Percentiles rank a stretch among this genome's conserved stretches.
Conservation (phyloP, 768 basidiomycete genomes). For the Pisolithus orientalis region DNA sequence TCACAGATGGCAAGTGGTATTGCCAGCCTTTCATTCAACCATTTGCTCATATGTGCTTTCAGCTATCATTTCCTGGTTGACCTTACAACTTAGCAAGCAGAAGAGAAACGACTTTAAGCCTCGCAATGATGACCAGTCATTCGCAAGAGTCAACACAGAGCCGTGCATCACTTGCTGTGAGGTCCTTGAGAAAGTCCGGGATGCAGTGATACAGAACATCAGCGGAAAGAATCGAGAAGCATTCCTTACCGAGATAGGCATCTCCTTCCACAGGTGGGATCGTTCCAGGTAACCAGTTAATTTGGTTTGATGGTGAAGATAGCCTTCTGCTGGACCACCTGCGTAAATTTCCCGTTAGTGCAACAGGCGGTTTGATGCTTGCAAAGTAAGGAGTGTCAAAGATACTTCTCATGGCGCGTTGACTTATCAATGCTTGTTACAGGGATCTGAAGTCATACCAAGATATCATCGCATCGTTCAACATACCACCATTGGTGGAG, state of each 20-base stretch:
- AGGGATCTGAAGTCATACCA: constrained; percentile 97
- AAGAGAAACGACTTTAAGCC: constrained; percentile 97
- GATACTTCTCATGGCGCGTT: not conserved
- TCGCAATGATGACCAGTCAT: constrained; percentile 90
- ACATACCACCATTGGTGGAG: constrained; percentile 77
- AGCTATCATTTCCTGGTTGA: constrained; percentile 75
- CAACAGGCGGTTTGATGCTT: constrained; percentile 95
- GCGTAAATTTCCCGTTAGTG: constrained; percentile 93
- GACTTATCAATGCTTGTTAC: constrained; percentile 4
- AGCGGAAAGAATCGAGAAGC: constrained; percentile 91
- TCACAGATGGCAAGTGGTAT: constrained; percentile 65
- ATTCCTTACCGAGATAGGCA: constrained; percentile 90
- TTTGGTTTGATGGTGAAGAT: constrained; percentile 4
- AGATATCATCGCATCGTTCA: constrained; percentile 79
- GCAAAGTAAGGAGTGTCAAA: constrained; percentile 65
- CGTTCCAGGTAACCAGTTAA: not conserved
- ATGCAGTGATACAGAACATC: constrained; percentile 66
- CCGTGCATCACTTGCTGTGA: constrained; percentile 87
- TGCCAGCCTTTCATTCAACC: not conserved
- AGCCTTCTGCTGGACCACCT: constrained; percentile 92
- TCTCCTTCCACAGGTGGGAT: constrained; percentile 82
- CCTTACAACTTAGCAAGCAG: constrained; percentile 77
- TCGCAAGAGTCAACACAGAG: constrained; percentile 91
- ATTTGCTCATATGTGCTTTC: not conserved
- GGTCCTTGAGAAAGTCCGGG: constrained; percentile 72